Conservation (phyloP, 306 rosid species). For the Betula pendula region DNA sequence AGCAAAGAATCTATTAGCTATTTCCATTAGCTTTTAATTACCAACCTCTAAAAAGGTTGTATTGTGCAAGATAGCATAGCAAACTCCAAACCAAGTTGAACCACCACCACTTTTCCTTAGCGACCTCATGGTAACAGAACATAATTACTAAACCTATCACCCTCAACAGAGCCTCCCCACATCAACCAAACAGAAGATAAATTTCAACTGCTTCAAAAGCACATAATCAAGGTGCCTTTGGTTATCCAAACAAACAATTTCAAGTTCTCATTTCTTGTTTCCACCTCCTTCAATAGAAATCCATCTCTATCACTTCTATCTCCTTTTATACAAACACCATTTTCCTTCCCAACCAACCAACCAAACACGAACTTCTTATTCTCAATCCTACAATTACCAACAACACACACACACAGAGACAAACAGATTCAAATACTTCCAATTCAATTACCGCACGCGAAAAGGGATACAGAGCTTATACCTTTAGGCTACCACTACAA, state of each 20-base stretch:
- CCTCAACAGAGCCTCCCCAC: background rate
- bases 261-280: background rate
- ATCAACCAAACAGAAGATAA: background rate
- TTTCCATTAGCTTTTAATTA: background rate
- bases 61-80: background rate
- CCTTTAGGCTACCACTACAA: constrained; percentile 97
- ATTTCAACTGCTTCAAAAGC: background rate
- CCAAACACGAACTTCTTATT: background rate
- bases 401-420: background rate
- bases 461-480: constrained; percentile 18
- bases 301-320: background rate
- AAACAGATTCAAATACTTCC: background rate
- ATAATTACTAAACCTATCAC: background rate
- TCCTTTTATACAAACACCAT: background rate
- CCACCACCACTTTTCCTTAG: background rate
- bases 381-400: background rate
- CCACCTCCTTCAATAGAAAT: background rate
- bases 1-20: background rate
- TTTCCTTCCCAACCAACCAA: background rate
- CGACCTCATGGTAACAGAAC: background rate
- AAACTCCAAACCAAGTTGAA: background rate
- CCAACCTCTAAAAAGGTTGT: background rate
- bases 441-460: background rate
- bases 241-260: background rate
- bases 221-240: background rate